Conservation (phyloP, 768 basidiomycete genomes). For the Termitomyces sp. region DNA sequence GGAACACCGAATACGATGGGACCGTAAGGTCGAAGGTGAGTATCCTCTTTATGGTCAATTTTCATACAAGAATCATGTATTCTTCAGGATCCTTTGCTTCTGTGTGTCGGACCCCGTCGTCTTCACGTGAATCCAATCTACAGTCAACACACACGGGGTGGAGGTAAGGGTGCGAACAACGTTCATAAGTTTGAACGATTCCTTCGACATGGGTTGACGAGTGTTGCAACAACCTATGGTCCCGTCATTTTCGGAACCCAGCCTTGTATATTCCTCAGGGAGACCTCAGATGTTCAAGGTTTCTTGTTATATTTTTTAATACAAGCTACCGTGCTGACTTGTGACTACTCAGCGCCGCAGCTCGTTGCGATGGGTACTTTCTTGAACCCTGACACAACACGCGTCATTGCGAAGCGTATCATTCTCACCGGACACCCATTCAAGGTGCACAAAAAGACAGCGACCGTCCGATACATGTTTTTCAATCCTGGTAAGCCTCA, state of each 20-base stretch:
- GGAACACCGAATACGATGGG: conserved; percentile 90
- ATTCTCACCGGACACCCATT: conserved; percentile 94
- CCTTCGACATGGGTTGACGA: conserved; percentile 74
- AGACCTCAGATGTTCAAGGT: conserved; percentile 66
- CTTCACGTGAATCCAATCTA: conserved; percentile 83
- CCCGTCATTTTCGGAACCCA: conserved; percentile 85
- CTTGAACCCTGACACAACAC: conserved; percentile 83
- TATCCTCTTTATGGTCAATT: background rate
- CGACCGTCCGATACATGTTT: conserved; percentile 98
- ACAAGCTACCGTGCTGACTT: background rate
- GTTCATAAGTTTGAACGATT: conserved; percentile 96
- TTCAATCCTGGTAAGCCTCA: conserved; percentile 69
- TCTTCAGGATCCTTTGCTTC: conserved; percentile 73
- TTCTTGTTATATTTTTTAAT: conserved; percentile 13
- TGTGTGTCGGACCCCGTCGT: conserved; percentile 87
- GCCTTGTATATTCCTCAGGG: conserved; percentile 72
- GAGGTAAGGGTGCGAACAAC: conserved; percentile 90
- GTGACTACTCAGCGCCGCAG: conserved; percentile 48
- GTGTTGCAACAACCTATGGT: conserved; percentile 84
- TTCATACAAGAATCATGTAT: conserved; percentile 4
- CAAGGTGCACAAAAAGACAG: conserved; percentile 95
- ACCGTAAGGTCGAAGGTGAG: conserved; percentile 87
- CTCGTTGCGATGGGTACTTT: conserved; percentile 90
- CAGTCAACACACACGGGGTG: conserved; percentile 88
- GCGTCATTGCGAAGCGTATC: conserved; percentile 90